Percentiles rank a stretch among this genome's conserved stretches.
Conservation (phyloP, 1,284 basidiomycete genomes). For the Fomitiporia mediterranea region DNA sequence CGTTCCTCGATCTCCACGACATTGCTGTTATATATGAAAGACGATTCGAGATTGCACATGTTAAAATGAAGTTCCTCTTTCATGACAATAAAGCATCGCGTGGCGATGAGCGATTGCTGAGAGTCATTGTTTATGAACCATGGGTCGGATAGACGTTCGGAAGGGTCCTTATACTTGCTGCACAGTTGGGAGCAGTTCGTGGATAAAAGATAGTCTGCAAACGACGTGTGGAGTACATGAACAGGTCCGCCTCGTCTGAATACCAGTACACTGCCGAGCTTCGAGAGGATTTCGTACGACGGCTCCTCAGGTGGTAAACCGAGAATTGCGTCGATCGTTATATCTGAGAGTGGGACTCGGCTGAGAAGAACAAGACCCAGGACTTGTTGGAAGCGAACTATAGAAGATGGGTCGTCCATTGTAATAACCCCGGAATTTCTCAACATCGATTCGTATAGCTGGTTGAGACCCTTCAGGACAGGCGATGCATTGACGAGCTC, state of each 20-base stretch:
- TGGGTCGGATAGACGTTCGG: background rate
- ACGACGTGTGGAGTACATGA: constrained; percentile 7
- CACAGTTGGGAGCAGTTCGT: too few species aligned
- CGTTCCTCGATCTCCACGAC: too few species aligned
- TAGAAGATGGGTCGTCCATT: background rate
- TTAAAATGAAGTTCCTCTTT: background rate
- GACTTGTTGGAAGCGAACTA: background rate
- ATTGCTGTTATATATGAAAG: too few species aligned
- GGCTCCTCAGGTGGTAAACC: background rate
- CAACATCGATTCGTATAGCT: background rate
- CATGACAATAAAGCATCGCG: too few species aligned
- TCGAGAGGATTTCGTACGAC: background rate
- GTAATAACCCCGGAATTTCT: background rate
- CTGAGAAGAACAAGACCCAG: background rate
- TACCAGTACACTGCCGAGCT: background rate
- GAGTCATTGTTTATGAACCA: constrained; percentile 1
- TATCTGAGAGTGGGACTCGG: background rate
- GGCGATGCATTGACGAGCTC: background rate
- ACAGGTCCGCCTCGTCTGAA: background rate
- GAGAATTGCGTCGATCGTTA: background rate
- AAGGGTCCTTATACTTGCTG: too few species aligned
- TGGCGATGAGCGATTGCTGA: too few species aligned
- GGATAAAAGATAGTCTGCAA: constrained; percentile 3
- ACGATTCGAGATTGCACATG: background rate
- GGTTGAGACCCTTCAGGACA: constrained; percentile 1